Evolutionary conservation across 2,329 filamentous ascomycete species (phyloP), one percentile per base, ranked within the genome.

Genomic region (Cladophialophora exuberans): DNA sequence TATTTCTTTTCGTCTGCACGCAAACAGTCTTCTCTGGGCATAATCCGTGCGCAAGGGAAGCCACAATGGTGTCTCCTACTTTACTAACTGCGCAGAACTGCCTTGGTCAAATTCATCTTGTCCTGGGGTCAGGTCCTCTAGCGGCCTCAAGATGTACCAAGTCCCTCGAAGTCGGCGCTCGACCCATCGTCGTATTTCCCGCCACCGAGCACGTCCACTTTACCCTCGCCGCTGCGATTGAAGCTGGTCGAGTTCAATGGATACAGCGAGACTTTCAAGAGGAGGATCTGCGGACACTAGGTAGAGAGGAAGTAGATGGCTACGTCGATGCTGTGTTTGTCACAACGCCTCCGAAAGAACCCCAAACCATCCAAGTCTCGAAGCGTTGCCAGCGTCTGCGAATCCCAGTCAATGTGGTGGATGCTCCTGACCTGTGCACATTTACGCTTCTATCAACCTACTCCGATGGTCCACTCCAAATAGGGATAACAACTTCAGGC

Each of bases 311-410:
- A 54, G 86, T 96, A 7, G 85, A 83, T 59, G 68, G 75, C 50
- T 83, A 95, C 3, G 93, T 96, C 13, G 94, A 99, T 71, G 88
- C 89, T 52, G 94, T 99, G 33, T 97, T 97, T 71, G 85, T 97
- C 31, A 96, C 91, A 1, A 67, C 77, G 20, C 78, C 78, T 33
- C 74, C 75, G 31, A 79, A 73, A 58, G 72, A 79, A 70, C 74
- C 62, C 65, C 43, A 36, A 22, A 70, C 77, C 85, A 66, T 65
- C 76, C 83, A 83, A 60, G 88, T 97, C 60, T 90, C 90, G 0
- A 78, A 76, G 4, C 77, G 92, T 3, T 97, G 94, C 75, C 83
- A 80, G 56, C 82, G 87, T 42, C 79, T 92, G 58, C 84, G 94
- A 39, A 94, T 99, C 64, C 93, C 93, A 26, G 81, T 99, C 68